Percentiles rank a stretch among this genome's conserved stretches.
Conservation (phyloP, 1,284 basidiomycete genomes). For the Ganoderma sinense region DNA sequence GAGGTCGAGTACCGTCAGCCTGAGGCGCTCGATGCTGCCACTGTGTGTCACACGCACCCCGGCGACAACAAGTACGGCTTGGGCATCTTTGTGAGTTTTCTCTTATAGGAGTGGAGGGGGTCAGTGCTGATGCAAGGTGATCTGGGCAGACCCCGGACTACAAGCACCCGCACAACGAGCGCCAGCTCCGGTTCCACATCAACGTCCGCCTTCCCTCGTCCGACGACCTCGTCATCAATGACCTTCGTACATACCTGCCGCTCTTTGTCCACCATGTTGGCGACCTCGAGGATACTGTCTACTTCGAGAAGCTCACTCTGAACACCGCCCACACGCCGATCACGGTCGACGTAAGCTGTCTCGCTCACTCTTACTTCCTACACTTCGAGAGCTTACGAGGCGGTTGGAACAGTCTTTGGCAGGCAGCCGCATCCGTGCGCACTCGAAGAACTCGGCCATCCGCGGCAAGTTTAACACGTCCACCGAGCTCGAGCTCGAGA, state of each 20-base stretch:
- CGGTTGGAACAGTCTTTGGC: constrained; percentile 17
- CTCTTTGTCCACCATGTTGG: constrained; percentile 32
- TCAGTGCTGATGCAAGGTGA: background rate
- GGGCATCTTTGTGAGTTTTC: constrained; percentile 40
- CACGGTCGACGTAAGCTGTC: constrained; percentile 25
- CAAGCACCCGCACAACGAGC: constrained; percentile 17
- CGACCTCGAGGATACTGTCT: constrained; percentile 28
- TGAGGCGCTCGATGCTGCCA: constrained; percentile 27
- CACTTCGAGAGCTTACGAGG: background rate
- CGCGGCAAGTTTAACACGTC: constrained; percentile 11
- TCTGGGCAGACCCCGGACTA: constrained; percentile 26
- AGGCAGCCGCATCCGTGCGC: constrained; percentile 1
- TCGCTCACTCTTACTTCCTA: background rate
- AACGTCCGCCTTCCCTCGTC: constrained; percentile 31
- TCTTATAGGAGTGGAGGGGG: background rate
- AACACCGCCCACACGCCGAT: constrained; percentile 30
- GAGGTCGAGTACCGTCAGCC: constrained; percentile 28
- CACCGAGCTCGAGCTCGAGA: constrained; percentile 7
- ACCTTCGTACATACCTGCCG: constrained; percentile 33
- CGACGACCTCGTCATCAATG: constrained; percentile 24
- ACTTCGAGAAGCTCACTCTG: constrained; percentile 29
- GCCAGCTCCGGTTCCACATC: constrained; percentile 27
- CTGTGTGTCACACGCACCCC: constrained; percentile 34
- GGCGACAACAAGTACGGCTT: constrained; percentile 34
- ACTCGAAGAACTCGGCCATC: constrained; percentile 8